phyloP scores from a whole-genome alignment of 129 eudicot genomes.

The Escallonia herrerae region DNA sequence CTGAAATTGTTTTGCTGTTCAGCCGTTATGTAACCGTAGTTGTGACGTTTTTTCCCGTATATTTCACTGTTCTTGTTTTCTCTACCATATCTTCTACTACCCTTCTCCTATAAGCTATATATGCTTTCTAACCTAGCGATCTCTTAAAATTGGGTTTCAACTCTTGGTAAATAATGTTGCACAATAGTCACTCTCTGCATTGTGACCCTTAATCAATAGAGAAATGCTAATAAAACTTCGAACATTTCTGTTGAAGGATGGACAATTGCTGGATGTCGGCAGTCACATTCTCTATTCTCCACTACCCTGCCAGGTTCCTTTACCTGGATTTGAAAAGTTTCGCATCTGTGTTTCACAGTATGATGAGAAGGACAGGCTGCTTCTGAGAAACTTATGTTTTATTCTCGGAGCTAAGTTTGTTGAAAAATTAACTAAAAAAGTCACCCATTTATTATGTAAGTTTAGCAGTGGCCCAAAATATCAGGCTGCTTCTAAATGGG shows the following conservation, averaged over 20 bases:
- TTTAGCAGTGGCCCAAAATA: constrained; percentile 68
- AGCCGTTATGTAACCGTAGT: too few species aligned
- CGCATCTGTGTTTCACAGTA: constrained; percentile 75
- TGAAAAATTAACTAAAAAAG: constrained; percentile 47
- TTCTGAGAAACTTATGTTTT: constrained; percentile 75
- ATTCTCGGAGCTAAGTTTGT: constrained; percentile 68
- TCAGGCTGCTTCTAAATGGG: constrained; percentile 71
- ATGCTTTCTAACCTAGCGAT: background rate
- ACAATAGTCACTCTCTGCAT: too few species aligned
- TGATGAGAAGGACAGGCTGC: constrained; percentile 56
- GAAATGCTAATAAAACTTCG: constrained; percentile 18
- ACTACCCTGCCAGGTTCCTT: constrained; percentile 79
- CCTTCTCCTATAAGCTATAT: background rate
- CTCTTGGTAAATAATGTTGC: background rate
- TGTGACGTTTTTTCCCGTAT: too few species aligned
- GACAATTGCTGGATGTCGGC: constrained; percentile 64
- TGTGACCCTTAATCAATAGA: background rate
- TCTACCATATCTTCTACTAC: background rate
- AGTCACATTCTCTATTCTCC: constrained; percentile 90
- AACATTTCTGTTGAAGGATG: constrained; percentile 50
- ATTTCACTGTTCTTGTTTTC: background rate
- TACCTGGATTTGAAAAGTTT: constrained; percentile 58
- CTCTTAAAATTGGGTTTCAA: background rate
- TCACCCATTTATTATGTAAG: constrained; percentile 72
- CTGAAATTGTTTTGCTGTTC: too few species aligned